A percentile compares a stretch with the other conserved stretches of the same genome.
These are phyloP conservation scores for Aspergillus brasiliensis DNA, from an alignment of 2,329 filamentous ascomycete genomes.

Conservation along the genomic window DNA sequence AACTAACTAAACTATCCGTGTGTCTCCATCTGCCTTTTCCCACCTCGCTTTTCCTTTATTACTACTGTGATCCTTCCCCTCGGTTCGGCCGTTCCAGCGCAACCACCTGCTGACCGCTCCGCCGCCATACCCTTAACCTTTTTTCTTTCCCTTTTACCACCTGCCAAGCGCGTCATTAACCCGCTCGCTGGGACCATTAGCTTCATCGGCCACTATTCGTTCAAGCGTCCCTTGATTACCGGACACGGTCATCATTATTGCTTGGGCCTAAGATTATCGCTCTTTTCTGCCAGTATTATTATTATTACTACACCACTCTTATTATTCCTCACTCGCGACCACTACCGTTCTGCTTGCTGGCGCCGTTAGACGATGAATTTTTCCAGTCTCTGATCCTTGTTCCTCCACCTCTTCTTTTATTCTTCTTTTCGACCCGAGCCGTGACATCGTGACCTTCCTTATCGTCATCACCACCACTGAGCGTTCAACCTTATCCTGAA, in stretches of 20 bases:
- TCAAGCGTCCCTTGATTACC: constrained; percentile 5
- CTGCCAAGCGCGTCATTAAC: constrained; percentile 9
- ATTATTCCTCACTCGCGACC: not conserved
- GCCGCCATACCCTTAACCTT: constrained; percentile 7
- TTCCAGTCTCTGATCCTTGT: constrained; percentile 1
- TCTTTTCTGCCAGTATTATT: not conserved
- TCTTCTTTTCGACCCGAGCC: not conserved
- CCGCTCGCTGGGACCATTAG: constrained; percentile 6
- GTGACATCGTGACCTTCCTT: constrained; percentile 5
- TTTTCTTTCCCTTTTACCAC: not conserved
- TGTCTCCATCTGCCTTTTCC: constrained; percentile 5
- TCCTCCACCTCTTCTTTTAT: not conserved
- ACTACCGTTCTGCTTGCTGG: not conserved
- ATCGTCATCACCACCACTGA: not conserved
- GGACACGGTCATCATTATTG: not conserved
- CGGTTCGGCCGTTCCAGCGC: constrained; percentile 7
- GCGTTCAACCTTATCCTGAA: not conserved
- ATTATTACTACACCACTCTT: not conserved
- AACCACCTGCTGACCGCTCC: constrained; percentile 8
- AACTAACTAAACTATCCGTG: not conserved
- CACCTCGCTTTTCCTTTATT: constrained; percentile 5
- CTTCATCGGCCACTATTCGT: constrained; percentile 8
- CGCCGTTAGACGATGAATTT: constrained; percentile 9
- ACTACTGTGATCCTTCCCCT: constrained; percentile 5
- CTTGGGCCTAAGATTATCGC: not conserved